Evolutionary conservation across 495 filamentous ascomycete species (phyloP).

Genomic region (Aspergillus wentii): DNA sequence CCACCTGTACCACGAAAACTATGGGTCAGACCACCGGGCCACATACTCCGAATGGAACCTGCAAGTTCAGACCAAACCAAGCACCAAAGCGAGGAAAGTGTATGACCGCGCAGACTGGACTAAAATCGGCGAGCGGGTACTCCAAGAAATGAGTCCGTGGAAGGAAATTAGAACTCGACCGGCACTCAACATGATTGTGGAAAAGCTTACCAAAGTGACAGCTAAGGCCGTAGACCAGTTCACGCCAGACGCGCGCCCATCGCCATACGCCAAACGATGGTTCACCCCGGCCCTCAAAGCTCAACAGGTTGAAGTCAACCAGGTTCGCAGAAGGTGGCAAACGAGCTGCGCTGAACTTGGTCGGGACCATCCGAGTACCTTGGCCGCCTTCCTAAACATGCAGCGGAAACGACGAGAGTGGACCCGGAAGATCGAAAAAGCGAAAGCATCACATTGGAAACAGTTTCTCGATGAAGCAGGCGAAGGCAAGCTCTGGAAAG

Average conservation of each 20-base stretch:
- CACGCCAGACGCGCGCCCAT: conserved; percentile 6
- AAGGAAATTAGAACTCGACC: conserved; percentile 8
- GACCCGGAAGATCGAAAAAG: conserved; percentile 12
- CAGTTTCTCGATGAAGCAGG: conserved; percentile 14
- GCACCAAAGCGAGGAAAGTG: conserved; percentile 12
- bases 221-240: conserved; percentile 8
- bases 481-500: conserved; percentile 19
- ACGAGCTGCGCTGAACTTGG: conserved; percentile 8
- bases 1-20: conserved; percentile 16
- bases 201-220: conserved; percentile 6
- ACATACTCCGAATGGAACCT: too few relatives aligned
- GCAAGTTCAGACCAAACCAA: too few relatives aligned
- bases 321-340: conserved; percentile 13
- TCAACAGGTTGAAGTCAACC: conserved; percentile 15
- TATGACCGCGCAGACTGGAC: conserved; percentile 20
- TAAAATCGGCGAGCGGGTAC: conserved; percentile 14
- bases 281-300: conserved; percentile 17
- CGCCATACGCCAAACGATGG: conserved; percentile 18
- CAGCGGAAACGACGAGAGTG: conserved; percentile 9
- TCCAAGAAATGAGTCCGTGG: conserved; percentile 4
- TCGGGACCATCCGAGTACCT: conserved; percentile 2
- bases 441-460: conserved; percentile 12
- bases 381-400: conserved; percentile 8
- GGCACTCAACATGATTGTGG: conserved; percentile 7
- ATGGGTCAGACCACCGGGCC: conserved; percentile 12